These are phyloP conservation scores for Periglandula ipomoeae DNA, from an alignment of 2,329 filamentous ascomycete species.

Conservation along the genomic window DNA sequence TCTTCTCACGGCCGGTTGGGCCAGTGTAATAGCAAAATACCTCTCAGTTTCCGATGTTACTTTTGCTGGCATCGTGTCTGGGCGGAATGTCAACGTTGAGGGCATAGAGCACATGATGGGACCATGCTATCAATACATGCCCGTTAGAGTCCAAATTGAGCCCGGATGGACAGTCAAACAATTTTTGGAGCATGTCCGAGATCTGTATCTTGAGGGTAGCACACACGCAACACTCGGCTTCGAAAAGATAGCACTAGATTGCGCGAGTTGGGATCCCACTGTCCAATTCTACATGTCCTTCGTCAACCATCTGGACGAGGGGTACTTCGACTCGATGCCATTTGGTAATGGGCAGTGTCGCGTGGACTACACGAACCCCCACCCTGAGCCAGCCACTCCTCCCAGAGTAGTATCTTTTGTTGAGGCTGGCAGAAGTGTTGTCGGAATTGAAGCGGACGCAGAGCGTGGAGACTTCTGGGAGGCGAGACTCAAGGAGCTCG, in stretches of 20 bases:
- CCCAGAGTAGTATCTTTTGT: conserved; percentile 18
- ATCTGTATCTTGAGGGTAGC: conserved; percentile 15
- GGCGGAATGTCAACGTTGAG: conserved; percentile 14
- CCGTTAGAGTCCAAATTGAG: conserved; percentile 17
- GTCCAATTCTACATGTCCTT: conserved; percentile 17
- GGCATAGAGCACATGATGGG: conserved; percentile 18
- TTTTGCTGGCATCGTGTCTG: conserved; percentile 19
- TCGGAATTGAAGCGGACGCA: conserved; percentile 19
- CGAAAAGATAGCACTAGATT: conserved; percentile 12
- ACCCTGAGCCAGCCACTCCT: conserved; percentile 15
- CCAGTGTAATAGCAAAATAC: conserved; percentile 15
- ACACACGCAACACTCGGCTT: conserved; percentile 17
- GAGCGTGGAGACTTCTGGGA: conserved; percentile 19
- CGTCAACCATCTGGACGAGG: conserved; percentile 19
- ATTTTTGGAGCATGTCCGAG: conserved; percentile 15
- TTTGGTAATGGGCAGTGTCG: conserved; percentile 18
- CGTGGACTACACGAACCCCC: conserved; percentile 18
- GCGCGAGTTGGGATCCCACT: conserved; percentile 12
- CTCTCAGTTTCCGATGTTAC: conserved; percentile 15
- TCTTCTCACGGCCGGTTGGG: conserved; percentile 20
- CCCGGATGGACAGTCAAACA: conserved; percentile 14
- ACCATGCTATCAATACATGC: conserved; percentile 21
- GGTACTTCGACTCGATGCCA: conserved; percentile 19
- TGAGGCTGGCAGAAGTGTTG: conserved; percentile 14
- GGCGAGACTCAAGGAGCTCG: conserved; percentile 15